A percentile compares a stretch with the other conserved stretches of the same genome.
Evolutionary conservation across 2,329 filamentous ascomycete species (phyloP).

Genomic region (Byssothecium circinans): DNA sequence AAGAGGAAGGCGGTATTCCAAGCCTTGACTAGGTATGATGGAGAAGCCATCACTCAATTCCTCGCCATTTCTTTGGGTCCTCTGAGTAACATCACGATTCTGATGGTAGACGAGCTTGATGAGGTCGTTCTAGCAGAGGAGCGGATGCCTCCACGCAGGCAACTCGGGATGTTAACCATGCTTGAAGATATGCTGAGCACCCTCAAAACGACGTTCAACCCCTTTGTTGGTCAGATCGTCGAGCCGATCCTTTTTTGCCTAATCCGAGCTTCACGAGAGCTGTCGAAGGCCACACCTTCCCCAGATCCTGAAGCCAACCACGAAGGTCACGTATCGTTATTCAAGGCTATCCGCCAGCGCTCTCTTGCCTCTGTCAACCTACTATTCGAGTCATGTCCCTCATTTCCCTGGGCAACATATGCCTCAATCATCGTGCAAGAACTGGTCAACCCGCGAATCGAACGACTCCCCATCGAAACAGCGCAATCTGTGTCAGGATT

Average conservation of each 20-base stretch:
- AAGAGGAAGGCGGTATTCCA: constrained; percentile 74
- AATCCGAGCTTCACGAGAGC: constrained; percentile 61
- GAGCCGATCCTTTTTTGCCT: constrained; percentile 82
- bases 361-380: constrained; percentile 82
- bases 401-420: constrained; percentile 73
- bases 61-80: constrained; percentile 78
- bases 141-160: constrained; percentile 70
- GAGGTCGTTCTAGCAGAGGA: constrained; percentile 51
- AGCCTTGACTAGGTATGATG: constrained; percentile 74
- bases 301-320: constrained; percentile 35
- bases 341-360: constrained; percentile 67
- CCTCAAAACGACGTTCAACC: constrained; percentile 71
- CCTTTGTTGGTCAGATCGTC: constrained; percentile 69
- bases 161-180: constrained; percentile 92
- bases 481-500: constrained; percentile 85
- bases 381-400: constrained; percentile 72
- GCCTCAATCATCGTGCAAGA: constrained; percentile 71
- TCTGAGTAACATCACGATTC: constrained; percentile 62
- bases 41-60: constrained; percentile 76
- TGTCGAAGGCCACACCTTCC: constrained; percentile 34
- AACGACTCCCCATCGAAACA: constrained; percentile 79
- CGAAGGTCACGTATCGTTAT: constrained; percentile 55
- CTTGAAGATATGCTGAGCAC: constrained; percentile 83
- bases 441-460: constrained; percentile 73
- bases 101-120: constrained; percentile 55